Percentiles rank a stretch among this genome's conserved stretches.
phyloP scores from a whole-genome alignment of 139 green algal species.

The Spirogloea muscicola region DNA sequence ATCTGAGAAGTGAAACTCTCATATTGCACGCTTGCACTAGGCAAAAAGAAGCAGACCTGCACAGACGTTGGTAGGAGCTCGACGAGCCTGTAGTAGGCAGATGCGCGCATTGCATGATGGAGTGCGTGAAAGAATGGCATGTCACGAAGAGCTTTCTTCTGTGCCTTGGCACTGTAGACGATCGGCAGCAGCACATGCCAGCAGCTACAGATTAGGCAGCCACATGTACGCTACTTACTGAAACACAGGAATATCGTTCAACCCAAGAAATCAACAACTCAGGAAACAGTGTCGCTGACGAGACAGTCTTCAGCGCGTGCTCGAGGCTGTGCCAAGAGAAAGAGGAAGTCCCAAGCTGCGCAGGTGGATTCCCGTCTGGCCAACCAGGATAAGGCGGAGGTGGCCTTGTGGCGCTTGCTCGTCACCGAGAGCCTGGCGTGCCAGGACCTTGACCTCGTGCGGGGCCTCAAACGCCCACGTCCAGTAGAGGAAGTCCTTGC shows the following conservation, averaged over 20 bases:
- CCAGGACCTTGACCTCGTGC: constrained; percentile 48
- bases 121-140: constrained; percentile 26
- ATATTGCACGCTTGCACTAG: no score
- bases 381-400: constrained; percentile 48
- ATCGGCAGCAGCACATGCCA: constrained; percentile 55
- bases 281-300: no score
- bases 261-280: neutral
- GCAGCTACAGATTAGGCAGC: constrained; percentile 43
- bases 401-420: constrained; percentile 46
- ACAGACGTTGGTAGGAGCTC: neutral
- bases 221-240: neutral
- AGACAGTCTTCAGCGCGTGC: no score
- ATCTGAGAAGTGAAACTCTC: no score
- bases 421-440: constrained; percentile 51
- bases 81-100: neutral
- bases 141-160: constrained; percentile 36
- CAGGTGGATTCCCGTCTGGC: neutral
- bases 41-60: no score
- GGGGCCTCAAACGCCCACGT: constrained; percentile 57
- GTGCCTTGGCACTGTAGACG: constrained; percentile 56
- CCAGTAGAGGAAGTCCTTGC: constrained; percentile 47
- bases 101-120: neutral
- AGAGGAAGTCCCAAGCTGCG: neutral
- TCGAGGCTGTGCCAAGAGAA: no score
- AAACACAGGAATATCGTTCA: neutral